phyloP scores from a whole-genome alignment of 352 stramenopile genomes.

The Lagenidium giganteum region DNA sequence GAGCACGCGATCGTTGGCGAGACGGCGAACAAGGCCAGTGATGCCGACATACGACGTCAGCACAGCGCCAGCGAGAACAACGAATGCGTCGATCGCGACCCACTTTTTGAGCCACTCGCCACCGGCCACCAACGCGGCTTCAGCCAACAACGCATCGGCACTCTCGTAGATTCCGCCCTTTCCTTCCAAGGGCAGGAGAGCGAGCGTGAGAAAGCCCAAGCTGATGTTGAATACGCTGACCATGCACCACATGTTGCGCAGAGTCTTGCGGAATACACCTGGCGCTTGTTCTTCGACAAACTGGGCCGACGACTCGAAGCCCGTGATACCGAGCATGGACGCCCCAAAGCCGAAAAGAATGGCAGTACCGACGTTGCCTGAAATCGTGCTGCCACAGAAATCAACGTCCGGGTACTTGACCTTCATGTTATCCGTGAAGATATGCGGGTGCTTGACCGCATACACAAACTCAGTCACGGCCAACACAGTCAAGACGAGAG shows the following conservation, averaged over 20 bases:
- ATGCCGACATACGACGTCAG: constrained; percentile 90
- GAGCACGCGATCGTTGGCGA: constrained; percentile 73
- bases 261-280: constrained; percentile 76
- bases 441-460: constrained; percentile 46
- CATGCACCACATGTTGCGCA: constrained; percentile 83
- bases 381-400: constrained; percentile 24
- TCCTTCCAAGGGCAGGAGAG: constrained; percentile 64
- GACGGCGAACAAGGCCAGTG: constrained; percentile 70
- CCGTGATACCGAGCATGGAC: constrained; percentile 88
- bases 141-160: constrained; percentile 69
- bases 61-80: constrained; percentile 83
- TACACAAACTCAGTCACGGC: constrained; percentile 56
- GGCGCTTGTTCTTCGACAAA: constrained; percentile 88
- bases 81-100: constrained; percentile 85
- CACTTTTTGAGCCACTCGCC: constrained; percentile 60
- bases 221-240: constrained; percentile 86
- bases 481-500: constrained; percentile 72
- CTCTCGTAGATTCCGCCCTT: constrained; percentile 57
- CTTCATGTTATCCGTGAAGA: constrained; percentile 62
- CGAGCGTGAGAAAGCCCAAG: constrained; percentile 77
- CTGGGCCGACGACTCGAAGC: constrained; percentile 89
- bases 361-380: constrained; percentile 44
- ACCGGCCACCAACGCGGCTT: constrained; percentile 51
- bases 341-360: constrained; percentile 79
- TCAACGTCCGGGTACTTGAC: constrained; percentile 58